Evolutionary conservation across 495 filamentous ascomycete genomes (phyloP), one percentile per base, ranked within the genome.

Genomic region (Sabuloglossum arenarium): DNA sequence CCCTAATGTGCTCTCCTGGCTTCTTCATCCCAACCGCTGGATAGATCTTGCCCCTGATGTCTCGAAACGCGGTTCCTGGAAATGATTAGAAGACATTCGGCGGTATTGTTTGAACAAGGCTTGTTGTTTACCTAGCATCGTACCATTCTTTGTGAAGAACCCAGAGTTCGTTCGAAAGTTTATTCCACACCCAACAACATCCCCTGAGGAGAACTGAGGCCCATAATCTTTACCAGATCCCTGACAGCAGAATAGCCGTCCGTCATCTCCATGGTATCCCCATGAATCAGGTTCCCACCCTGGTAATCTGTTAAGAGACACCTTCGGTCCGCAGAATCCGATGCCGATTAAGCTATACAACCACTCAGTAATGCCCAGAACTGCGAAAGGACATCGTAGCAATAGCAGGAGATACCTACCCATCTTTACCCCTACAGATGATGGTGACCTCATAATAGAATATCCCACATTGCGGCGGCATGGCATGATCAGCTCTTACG

Each of bases 401-500:
- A 53, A 25, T 31, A 47, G 43, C 37, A 28, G 23, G 12, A 45
- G 27, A 59, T 58, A 74, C 85, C 58, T 76, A 93, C 88, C 88
- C 86, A 62, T 95, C 90, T 69, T 86, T 84, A 60, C 83, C 84
- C 61, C 82, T 85, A 2, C 84, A 82, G 45, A 89, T 66, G 54
- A 99, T 79, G n/a, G 79, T 84, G 11, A 94, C 79, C 71, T 99
- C 91, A 67, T 84, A 99, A 66, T 99, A 99, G 68, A 95, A 97
- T 55, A 98, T 82, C 0, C 91, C 91, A 61, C 84, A 88, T 66
- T 93, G 80, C 49, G 80, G 75, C n/a, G 91, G 85, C 82, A 98
- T 96, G 27, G 80, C 79, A 66, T 89, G 74, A 62, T 99, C 86
- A 34, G 93, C 79, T 32, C 91, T 81, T 58, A 94, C 76, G 16